A percentile compares a stretch with the other conserved stretches of the same genome.
Evolutionary conservation across 495 filamentous ascomycete genomes (phyloP).

Genomic region (Xylaria flabelliformis): DNA sequence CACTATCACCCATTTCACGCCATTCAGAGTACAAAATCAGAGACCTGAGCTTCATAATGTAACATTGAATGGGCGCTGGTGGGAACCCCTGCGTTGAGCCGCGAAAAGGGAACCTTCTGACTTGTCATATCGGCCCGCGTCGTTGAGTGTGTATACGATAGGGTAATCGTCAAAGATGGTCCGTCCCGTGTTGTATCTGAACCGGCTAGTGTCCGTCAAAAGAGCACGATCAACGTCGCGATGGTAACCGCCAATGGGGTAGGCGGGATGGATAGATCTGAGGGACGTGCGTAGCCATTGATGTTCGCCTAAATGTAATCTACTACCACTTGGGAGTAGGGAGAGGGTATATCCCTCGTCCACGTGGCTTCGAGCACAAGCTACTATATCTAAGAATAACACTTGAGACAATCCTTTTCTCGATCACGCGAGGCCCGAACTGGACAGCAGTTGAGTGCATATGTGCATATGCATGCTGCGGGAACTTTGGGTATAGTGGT

Average conservation of each 20-base stretch:
- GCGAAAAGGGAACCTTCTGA: background rate
- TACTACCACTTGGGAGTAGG: background rate
- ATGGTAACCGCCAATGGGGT: background rate
- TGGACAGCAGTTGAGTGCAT: constrained; percentile 18
- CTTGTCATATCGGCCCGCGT: constrained; percentile 3
- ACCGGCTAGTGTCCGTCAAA: background rate
- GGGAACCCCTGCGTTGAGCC: constrained; percentile 27
- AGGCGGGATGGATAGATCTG: constrained; percentile 1
- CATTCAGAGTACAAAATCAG: background rate
- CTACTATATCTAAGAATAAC: constrained; percentile 21
- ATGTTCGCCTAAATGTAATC: constrained; percentile 5
- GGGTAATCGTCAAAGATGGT: background rate
- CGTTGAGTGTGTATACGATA: background rate
- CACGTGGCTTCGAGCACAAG: constrained; percentile 23
- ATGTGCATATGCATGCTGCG: constrained; percentile 17
- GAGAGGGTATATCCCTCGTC: constrained; percentile 3
- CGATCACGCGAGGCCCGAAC: constrained; percentile 13
- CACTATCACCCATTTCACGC: background rate
- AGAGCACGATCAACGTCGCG: background rate
- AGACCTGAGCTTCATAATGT: constrained; percentile 9
- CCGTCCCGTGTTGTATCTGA: background rate
- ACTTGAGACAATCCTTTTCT: constrained; percentile 22
- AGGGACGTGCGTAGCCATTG: constrained; percentile 11
- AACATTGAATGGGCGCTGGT: constrained; percentile 19
- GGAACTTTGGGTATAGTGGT: constrained; percentile 15